Evolutionary conservation across 176 grass and related monocot species (phyloP), one percentile per base, ranked within the genome.

Genomic region (Triticum dicoccoides): DNA sequence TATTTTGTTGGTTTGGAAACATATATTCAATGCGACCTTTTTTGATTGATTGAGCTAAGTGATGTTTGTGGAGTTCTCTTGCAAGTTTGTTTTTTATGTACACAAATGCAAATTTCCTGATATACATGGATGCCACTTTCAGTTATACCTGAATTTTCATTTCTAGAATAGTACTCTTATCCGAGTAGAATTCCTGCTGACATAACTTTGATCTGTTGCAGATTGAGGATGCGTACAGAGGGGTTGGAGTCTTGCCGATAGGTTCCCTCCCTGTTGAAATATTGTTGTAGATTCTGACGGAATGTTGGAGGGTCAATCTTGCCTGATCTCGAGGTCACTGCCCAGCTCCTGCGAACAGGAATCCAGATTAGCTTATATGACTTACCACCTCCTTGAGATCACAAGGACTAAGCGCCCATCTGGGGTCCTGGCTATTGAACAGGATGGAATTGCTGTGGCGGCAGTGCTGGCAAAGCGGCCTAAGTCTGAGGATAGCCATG

Each of bases 221-320:
- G 87, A 73, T 82, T 85, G 64, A 82, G 11, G 69, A 71, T 85
- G 71, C 23, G 24, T 37, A 45, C 71, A 81, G 69, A 80, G 33
- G 27, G 33, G 5, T 69, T 23, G 51, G 54, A 33, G 14, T 87
- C 33, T 86, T 92, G 84, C 77, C 25, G 42, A 69, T 76, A 76
- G 24, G 35, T 65, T 78, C 81, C 51, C 42, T 86, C 77, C 83
- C 74, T 38, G 54, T 61, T 79, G 78, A 82, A 69, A 77, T 77
- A 52, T 69, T 13, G 11, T 56, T 78, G 78, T 59, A 54, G 21
- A 84, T 83, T 70, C 75, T 42, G 69, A 8, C 88, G 80, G 83
- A 80, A 97, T 99, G 97, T 91, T 99, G 85, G 94, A 94, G 71
- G 94, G 80, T 51, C 89, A 94, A 86, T 96, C 94, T 80, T 99